These are phyloP conservation scores for Pyropia haitanensis DNA, from an alignment of 23 red algal genomes.

Conservation along the genomic window DNA sequence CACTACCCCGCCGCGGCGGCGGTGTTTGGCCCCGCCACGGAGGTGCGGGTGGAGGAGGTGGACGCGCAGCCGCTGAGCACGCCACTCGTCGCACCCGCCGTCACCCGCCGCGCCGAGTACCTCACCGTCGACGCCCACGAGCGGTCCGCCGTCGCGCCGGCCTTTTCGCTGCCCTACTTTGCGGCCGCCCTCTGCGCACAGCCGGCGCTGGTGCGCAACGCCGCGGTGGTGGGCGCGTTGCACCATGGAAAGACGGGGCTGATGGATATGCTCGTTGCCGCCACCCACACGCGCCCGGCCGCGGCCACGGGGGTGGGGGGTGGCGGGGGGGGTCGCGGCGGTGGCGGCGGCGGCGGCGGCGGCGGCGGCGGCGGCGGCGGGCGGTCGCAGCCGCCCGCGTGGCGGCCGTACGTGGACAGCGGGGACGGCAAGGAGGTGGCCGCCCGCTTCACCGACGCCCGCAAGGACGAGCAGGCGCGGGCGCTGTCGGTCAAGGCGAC, in stretches of 20 bases:
- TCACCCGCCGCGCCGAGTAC: conserved; percentile 19
- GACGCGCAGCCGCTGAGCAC: conserved; percentile 67
- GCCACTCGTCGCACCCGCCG: conserved; percentile 54
- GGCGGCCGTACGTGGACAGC: not conserved
- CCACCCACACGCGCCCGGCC: conserved; percentile 42
- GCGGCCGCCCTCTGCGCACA: conserved; percentile 26
- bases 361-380: not conserved
- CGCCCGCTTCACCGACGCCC: conserved; percentile 70
- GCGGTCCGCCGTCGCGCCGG: conserved; percentile 21
- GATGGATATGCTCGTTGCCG: conserved; percentile 68
- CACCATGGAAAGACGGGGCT: conserved; percentile 94
- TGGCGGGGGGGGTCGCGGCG: too few relatives aligned
- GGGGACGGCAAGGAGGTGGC: conserved; percentile 37
- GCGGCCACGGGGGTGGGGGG: too few relatives aligned
- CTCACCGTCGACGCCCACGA: conserved; percentile 35
- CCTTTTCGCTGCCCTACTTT: conserved; percentile 23
- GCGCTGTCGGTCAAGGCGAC: conserved; percentile 60
- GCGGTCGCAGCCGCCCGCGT: not conserved
- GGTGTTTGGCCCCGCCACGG: conserved; percentile 70
- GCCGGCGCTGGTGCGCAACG: conserved; percentile 49
- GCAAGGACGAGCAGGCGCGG: conserved; percentile 74
- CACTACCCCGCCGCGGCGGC: conserved; percentile 59
- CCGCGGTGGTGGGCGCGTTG: conserved; percentile 75
- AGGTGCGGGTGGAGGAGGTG: conserved; percentile 80
- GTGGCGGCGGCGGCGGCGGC: too few relatives aligned